Evolutionary conservation across 225 moss, liverwort and hornwort genomes (phyloP), one percentile per base, ranked within the genome.

Genomic region (Pleurozium schreberi): DNA sequence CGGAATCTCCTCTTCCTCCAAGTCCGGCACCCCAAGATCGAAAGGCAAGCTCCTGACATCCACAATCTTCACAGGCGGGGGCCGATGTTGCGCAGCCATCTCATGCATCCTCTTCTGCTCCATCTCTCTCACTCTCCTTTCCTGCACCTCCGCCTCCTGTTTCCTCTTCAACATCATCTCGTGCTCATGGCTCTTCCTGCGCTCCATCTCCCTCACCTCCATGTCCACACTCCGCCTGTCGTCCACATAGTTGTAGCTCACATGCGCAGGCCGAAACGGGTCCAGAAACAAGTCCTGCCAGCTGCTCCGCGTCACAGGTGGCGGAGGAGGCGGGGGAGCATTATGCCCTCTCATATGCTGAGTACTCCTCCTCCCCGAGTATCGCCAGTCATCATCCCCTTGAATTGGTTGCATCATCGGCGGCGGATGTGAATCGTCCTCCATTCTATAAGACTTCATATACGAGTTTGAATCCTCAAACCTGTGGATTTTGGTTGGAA

Each of bases 251-350:
- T 90, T 92, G 86, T 92, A 92, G 31, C 89, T 88, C 69, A 85
- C 88, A 34, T 91, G 91, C 13, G 92, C 76, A 63, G 95, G 93
- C 15, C 95, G 93, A 85, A 95, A 95, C 34, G 95, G 95, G 61
- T 95, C 95, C 59, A 92, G 81, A 65, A 95, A 93, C 82, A 93
- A 81, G 87, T 93, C 93, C 28, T 93, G 93, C 95, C 95, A 95
- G 42, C 90, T 94, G 64, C 91, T 92, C 19, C 94, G 88, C 28
- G 89, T 42, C 19, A 90, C 91, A 43, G 92, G 90, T 2, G 95
- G 94, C 31, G 94, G 95, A 33, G 95, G 95, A 31, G 95, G 95
- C 25, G 95, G 93, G 20, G 94, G 86, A 38, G 89, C 89, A 58
- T 87, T 86, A 47, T 81, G 90, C n/a, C 79, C 88, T 73, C 92